Evolutionary conservation across 352 stramenopile species (phyloP).

Genomic region (Globisporangium irregulare): DNA sequence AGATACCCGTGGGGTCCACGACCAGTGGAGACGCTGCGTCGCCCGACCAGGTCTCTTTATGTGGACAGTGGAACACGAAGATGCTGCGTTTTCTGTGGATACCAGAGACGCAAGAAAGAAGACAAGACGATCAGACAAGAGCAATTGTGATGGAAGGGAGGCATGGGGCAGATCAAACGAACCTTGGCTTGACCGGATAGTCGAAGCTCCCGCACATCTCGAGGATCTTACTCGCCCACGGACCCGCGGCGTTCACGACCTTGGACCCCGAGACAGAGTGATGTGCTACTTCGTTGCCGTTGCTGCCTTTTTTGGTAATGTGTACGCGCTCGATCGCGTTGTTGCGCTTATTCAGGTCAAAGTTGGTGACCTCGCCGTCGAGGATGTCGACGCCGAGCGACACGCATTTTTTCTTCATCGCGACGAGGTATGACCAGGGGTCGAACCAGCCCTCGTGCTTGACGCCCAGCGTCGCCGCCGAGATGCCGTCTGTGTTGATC

Average conservation of each 20-base stretch:
- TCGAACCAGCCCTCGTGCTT: slow-evolving; percentile 85
- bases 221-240: slow-evolving; percentile 67
- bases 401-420: slow-evolving; percentile 72
- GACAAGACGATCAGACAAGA: background rate
- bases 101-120: background rate
- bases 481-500: slow-evolving; percentile 65
- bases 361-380: slow-evolving; percentile 64
- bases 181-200: slow-evolving; percentile 66
- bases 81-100: slow-evolving; percentile 51
- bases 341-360: slow-evolving; percentile 46
- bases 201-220: slow-evolving; percentile 66
- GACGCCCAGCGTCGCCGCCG: slow-evolving; percentile 55
- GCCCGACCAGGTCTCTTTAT: slow-evolving; percentile 74
- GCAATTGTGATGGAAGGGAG: background rate
- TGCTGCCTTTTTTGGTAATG: slow-evolving; percentile 30
- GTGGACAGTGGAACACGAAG: slow-evolving; percentile 76
- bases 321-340: slow-evolving; percentile 57
- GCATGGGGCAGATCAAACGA: background rate
- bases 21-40: slow-evolving; percentile 63
- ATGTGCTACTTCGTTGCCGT: slow-evolving; percentile 22
- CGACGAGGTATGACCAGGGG: slow-evolving; percentile 72
- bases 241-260: slow-evolving; percentile 76
- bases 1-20: slow-evolving; percentile 72
- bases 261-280: slow-evolving; percentile 41
- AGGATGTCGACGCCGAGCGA: slow-evolving; percentile 71